phyloP scores from a whole-genome alignment of 352 stramenopile species.

The Globisporangium orthogonon region DNA sequence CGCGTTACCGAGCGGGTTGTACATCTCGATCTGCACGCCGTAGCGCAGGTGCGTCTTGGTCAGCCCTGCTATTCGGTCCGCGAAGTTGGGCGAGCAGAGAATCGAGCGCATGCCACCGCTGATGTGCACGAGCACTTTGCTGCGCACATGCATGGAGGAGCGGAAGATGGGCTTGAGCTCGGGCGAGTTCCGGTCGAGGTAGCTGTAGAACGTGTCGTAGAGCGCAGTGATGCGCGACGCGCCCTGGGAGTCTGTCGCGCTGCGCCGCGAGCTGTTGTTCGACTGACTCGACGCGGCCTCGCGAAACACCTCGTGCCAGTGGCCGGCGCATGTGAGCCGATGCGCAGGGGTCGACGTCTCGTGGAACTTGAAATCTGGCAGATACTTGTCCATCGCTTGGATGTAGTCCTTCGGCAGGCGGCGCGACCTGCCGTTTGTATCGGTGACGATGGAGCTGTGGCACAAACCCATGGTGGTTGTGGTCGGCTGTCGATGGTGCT shows the following conservation, averaged over 20 bases:
- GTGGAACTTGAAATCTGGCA: slow-evolving; percentile 31
- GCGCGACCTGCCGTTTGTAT: slow-evolving; percentile 14
- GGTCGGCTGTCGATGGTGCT: neutral
- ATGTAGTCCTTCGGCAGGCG: slow-evolving; percentile 18
- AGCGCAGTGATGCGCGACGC: slow-evolving; percentile 22
- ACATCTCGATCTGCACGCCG: slow-evolving; percentile 83
- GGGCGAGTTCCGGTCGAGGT: slow-evolving; percentile 34
- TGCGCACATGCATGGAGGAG: slow-evolving; percentile 45
- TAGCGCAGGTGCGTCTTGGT: slow-evolving; percentile 74
- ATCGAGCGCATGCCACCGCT: slow-evolving; percentile 37
- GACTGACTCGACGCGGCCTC: slow-evolving; percentile 12
- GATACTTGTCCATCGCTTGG: slow-evolving; percentile 23
- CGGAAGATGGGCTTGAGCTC: slow-evolving; percentile 40
- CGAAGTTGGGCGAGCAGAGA: slow-evolving; percentile 41
- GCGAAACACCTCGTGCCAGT: slow-evolving; percentile 36
- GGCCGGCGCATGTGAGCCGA: slow-evolving; percentile 21
- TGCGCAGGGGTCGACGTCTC: slow-evolving; percentile 26
- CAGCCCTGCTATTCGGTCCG: slow-evolving; percentile 53
- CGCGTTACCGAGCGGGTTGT: slow-evolving; percentile 85
- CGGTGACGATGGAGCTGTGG: slow-evolving; percentile 1
- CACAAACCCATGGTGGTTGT: neutral
- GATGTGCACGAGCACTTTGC: slow-evolving; percentile 88
- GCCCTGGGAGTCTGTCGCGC: slow-evolving; percentile 13
- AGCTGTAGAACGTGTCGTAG: slow-evolving; percentile 43
- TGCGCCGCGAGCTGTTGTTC: slow-evolving; percentile 14